Percentiles rank a stretch among this genome's conserved stretches.
Conservation (phyloP, 1,139 yeast genomes). For the Geotrichum siamense region DNA sequence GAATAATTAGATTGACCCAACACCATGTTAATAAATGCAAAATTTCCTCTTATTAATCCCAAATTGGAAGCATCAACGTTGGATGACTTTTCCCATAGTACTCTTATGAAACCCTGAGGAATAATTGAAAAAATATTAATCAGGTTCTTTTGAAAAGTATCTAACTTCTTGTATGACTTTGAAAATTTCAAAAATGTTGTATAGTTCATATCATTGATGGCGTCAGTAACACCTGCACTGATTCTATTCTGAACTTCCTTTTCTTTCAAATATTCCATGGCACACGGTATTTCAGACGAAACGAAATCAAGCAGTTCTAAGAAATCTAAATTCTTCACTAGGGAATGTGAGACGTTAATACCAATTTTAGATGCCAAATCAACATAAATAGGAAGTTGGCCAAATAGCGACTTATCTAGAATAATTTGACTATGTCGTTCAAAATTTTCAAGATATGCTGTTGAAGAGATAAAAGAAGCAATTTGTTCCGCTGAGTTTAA, state of each 20-base stretch:
- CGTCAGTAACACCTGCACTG: not conserved
- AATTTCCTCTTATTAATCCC: no score
- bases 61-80: not conserved
- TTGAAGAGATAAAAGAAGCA: conserved; percentile 5
- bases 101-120: not conserved
- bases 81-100: conserved; percentile 6
- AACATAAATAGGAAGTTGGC: conserved; percentile 9
- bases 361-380: conserved; percentile 10
- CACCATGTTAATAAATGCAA: conserved; percentile 10
- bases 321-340: not conserved
- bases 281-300: conserved; percentile 8
- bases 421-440: conserved; percentile 1
- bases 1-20: conserved; percentile 37
- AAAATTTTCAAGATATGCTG: conserved; percentile 7
- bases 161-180: conserved; percentile 5
- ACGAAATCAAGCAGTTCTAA: conserved; percentile 5
- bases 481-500: conserved; percentile 8
- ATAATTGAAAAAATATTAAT: conserved; percentile 5
- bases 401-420: not conserved
- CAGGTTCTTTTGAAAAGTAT: conserved; percentile 2
- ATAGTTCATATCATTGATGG: not conserved
- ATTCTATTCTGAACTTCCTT: conserved; percentile 1
- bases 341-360: not conserved
- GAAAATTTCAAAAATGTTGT: conserved; percentile 1
- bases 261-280: conserved; percentile 3